Percentiles rank a stretch among this genome's conserved stretches.
Conservation (phyloP, 2,329 filamentous ascomycete genomes). For the Akanthomyces uredinophilus region DNA sequence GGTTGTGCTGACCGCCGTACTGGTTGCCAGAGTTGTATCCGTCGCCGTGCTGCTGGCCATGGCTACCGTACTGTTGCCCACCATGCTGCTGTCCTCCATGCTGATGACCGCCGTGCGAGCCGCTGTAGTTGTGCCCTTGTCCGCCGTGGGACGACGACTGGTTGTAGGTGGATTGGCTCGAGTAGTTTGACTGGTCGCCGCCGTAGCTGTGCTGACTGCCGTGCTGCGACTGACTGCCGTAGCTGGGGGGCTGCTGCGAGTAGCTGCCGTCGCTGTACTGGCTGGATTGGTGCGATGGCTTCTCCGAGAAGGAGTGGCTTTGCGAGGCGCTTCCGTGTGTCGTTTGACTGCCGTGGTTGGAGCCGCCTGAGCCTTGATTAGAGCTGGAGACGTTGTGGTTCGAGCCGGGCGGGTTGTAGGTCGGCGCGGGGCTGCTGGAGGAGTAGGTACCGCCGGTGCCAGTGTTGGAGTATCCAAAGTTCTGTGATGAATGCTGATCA, state of each 20-base stretch:
- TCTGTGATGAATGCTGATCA: constrained; percentile 38
- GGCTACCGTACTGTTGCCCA: not conserved
- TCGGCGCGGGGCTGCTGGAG: constrained; percentile 58
- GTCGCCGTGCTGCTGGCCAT: not conserved
- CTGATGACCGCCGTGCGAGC: not conserved
- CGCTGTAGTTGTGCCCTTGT: constrained; percentile 6
- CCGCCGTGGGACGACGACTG: not conserved
- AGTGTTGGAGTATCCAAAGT: constrained; percentile 59
- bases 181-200: constrained; percentile 16
- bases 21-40: constrained; percentile 6
- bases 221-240: constrained; percentile 18
- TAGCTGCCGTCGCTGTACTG: constrained; percentile 18
- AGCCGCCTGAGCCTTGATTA: constrained; percentile 2
- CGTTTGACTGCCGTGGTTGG: constrained; percentile 15
- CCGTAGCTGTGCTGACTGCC: constrained; percentile 23
- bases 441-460: constrained; percentile 53
- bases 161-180: not conserved
- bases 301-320: constrained; percentile 18
- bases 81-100: not conserved
- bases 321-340: constrained; percentile 18
- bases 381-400: constrained; percentile 22
- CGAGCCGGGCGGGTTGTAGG: constrained; percentile 32
- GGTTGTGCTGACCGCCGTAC: constrained; percentile 8
- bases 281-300: constrained; percentile 15
- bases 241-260: constrained; percentile 22